Percentiles rank a stretch among this genome's conserved stretches.
phyloP scores from a whole-genome alignment of 2,329 filamentous ascomycete species.

The Pochonia chlamydosporia region DNA sequence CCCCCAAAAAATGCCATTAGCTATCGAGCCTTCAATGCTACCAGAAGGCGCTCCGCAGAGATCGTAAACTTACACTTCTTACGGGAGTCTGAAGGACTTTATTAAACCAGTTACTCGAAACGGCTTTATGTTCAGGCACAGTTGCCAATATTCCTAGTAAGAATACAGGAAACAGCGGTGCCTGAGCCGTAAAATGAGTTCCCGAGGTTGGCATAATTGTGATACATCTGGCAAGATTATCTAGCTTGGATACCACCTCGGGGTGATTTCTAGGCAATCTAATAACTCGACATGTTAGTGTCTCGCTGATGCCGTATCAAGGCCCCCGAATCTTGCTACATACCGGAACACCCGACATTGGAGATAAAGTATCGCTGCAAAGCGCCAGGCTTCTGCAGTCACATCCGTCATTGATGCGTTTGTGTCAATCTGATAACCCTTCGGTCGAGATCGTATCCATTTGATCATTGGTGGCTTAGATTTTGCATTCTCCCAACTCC shows the following conservation, averaged over 20 bases:
- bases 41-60: slow-evolving; percentile 14
- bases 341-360: slow-evolving; percentile 33
- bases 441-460: slow-evolving; percentile 21
- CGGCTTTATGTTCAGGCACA: slow-evolving; percentile 17
- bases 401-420: slow-evolving; percentile 31
- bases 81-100: slow-evolving; percentile 30
- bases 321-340: not conserved
- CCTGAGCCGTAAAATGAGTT: slow-evolving; percentile 33
- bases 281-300: slow-evolving; percentile 8
- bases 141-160: slow-evolving; percentile 32
- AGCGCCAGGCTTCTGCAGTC: slow-evolving; percentile 35
- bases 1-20: not conserved
- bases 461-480: slow-evolving; percentile 15
- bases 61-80: slow-evolving; percentile 36
- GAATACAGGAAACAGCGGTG: slow-evolving; percentile 35
- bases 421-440: slow-evolving; percentile 19
- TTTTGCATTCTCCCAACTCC: slow-evolving; percentile 16
- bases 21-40: slow-evolving; percentile 1
- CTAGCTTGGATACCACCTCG: slow-evolving; percentile 24
- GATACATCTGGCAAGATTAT: slow-evolving; percentile 30
- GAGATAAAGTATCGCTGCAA: slow-evolving; percentile 32
- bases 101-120: slow-evolving; percentile 30
- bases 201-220: slow-evolving; percentile 35
- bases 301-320: not conserved
- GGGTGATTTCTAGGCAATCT: slow-evolving; percentile 33